Conservation (phyloP, 2,329 filamentous ascomycete species). For the Geosmithia putterillii region DNA sequence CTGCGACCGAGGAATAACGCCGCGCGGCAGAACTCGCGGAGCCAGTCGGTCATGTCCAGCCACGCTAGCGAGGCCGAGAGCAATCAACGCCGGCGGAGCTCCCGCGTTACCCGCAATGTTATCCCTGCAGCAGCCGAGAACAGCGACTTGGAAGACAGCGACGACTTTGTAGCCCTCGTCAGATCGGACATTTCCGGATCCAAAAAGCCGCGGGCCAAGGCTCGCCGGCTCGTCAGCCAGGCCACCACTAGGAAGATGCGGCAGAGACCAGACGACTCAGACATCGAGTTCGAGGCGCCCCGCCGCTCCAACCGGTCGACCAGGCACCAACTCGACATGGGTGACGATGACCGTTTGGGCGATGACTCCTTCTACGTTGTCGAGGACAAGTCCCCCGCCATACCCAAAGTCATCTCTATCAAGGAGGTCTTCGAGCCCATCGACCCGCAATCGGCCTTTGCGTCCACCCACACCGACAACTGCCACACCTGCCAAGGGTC, state of each 20-base stretch:
- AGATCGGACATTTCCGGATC: slow-evolving; percentile 17
- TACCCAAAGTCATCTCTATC: slow-evolving; percentile 48
- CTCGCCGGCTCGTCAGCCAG: background rate
- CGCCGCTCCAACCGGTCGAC: slow-evolving; percentile 36
- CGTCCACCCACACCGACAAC: slow-evolving; percentile 50
- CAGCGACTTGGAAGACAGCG: background rate
- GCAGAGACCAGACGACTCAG: slow-evolving; percentile 19
- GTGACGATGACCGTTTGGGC: slow-evolving; percentile 42
- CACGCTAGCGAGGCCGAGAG: background rate
- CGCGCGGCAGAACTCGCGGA: background rate
- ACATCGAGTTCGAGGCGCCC: slow-evolving; percentile 40
- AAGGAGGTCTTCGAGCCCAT: slow-evolving; percentile 62
- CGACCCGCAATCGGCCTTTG: slow-evolving; percentile 52
- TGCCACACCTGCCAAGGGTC: slow-evolving; percentile 57
- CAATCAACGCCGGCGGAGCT: background rate
- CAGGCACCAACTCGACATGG: slow-evolving; percentile 29
- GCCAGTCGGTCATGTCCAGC: background rate
- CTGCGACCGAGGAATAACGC: background rate
- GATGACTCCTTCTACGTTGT: slow-evolving; percentile 42
- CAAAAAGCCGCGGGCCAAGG: background rate
- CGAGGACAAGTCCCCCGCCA: slow-evolving; percentile 28
- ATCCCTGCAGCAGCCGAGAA: background rate
- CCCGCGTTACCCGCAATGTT: background rate
- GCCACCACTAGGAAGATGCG: background rate
- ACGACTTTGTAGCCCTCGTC: slow-evolving; percentile 13